These are phyloP conservation scores for Vitis cinerea DNA, from an alignment of 164 flowering plant genomes.

Conservation along the genomic window DNA sequence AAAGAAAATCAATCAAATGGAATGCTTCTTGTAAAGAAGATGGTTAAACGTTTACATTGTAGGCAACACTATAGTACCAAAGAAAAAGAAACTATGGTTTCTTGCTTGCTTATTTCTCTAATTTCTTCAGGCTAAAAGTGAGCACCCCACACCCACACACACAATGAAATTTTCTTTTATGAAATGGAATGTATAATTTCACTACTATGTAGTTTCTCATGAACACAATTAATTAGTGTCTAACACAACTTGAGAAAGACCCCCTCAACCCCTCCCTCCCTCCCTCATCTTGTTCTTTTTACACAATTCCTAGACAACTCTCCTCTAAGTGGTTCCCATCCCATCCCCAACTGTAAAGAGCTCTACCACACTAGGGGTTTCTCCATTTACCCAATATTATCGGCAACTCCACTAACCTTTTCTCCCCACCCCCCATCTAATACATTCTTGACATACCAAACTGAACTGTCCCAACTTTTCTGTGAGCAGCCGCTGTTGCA, in stretches of 20 bases:
- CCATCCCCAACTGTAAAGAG: not conserved
- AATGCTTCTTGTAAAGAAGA: no score
- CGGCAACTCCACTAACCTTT: not conserved
- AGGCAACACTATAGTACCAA: no score
- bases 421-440: conserved; percentile 14
- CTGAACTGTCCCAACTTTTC: conserved; percentile 68
- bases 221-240: not conserved
- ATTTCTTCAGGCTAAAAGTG: no score
- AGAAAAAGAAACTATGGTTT: no score
- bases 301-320: no score
- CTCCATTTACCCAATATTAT: not conserved
- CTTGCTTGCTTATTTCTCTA: no score
- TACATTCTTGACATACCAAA: conserved; percentile 74
- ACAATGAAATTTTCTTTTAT: not conserved
- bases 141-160: no score
- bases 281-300: not conserved
- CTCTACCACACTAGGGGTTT: not conserved
- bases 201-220: conserved; percentile 5
- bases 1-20: no score
- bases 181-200: conserved; percentile 10
- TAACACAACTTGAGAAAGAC: not conserved
- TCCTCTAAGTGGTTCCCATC: not conserved
- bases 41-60: no score
- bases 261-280: not conserved
- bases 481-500: conserved; percentile 45